These are phyloP conservation scores for Leishmania martiniquensis DNA, from an alignment of 208 protist species.

Conservation along the genomic window DNA sequence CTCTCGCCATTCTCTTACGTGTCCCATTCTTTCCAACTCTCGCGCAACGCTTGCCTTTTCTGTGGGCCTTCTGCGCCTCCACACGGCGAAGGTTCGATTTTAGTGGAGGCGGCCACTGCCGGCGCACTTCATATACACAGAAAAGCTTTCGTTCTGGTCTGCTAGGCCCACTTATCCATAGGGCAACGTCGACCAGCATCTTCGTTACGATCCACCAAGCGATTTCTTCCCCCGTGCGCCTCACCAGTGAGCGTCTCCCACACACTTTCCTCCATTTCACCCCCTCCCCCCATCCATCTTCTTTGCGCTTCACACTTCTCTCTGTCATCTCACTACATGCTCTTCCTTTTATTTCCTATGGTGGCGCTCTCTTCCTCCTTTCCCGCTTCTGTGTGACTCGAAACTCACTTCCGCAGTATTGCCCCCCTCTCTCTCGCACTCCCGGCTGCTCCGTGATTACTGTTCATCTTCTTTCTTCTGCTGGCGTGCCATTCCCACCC, in stretches of 20 bases:
- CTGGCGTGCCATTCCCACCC: not conserved
- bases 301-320: not conserved
- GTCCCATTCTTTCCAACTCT: not conserved
- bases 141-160: not conserved
- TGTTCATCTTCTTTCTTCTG: not conserved
- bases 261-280: too few species aligned
- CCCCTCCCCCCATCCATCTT: not conserved
- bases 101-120: not conserved
- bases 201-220: not conserved
- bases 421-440: not conserved
- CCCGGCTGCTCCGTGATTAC: constrained; percentile 5
- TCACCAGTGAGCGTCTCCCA: not conserved
- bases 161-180: not conserved
- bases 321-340: not conserved
- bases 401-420: not conserved
- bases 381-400: not conserved
- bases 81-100: not conserved
- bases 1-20: not conserved
- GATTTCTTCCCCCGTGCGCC: not conserved
- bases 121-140: not conserved
- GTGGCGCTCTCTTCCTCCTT: not conserved
- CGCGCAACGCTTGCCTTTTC: not conserved
- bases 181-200: not conserved
- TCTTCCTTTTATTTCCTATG: not conserved
- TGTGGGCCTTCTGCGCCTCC: not conserved